Base-by-base conservation (phyloP, 257 asterid genomes). In the Cinchona pubescens region DNA sequence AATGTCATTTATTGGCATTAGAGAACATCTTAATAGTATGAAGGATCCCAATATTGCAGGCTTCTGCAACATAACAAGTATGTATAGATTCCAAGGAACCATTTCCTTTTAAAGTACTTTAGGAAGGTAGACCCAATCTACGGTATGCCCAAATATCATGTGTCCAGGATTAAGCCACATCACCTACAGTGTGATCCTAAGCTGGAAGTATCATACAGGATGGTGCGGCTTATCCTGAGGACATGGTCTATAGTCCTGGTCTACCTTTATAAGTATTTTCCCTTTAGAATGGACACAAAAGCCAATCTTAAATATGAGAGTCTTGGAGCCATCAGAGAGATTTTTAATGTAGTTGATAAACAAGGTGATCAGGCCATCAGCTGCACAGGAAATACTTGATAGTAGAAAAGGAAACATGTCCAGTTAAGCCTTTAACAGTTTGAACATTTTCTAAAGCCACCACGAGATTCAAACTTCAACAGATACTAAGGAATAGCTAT, bases 11-110 rank as follows among this genome's bases (percentile, higher is more conserved):
- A 19, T 56, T 48, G 29, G 42, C 74, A 19, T 5, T 25, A 63
- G 38, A 46, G 60, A 58, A 64, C 19, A 1, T 70, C 19, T 19
- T 5, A 61, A 64, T 51, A 40, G n/a, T 6, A 56, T 63, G 40
- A 65, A 69, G 71, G 62, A 77, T 13, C 64, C 69, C 15, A 30
- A 7, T n/a, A 46, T 34, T 60, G 76, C 45, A 60, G 69, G 58
- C 3, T 18, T 3, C n/a, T 8, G 29, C 61, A 71, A 64, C 43
- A 27, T 45, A 34, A 58, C 35, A 63, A 34, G 3, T 38, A 71
- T 27, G 67, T 8, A 49, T 37, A 37, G 21, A 30, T 30, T 23
- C 32, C 25, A n/a, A 71, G 35, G 23, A 69, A 60, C 51, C 48
- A 53, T 76, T 34, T 56, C 38, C 67, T 58, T 58, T 35, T 4